Evolutionary conservation across 768 basidiomycete genomes (phyloP).

Genomic region (Psilocybe subaeruginosa): DNA sequence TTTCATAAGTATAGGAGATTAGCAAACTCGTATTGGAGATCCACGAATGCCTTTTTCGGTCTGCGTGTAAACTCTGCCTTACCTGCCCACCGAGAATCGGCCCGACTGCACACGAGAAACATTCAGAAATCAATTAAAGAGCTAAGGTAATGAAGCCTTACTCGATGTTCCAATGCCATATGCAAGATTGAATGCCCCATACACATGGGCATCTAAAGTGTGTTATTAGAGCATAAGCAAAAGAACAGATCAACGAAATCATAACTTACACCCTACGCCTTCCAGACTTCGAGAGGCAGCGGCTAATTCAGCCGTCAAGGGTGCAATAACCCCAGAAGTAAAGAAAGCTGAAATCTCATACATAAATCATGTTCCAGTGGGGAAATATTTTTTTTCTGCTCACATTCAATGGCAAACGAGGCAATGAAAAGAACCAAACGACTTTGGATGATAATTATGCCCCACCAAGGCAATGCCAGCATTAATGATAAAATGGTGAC

Average conservation of each 20-base stretch:
- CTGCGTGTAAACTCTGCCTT: slow-evolving; percentile 9
- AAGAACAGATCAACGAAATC: not conserved
- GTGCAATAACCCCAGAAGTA: slow-evolving; percentile 58
- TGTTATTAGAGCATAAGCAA: too few species aligned
- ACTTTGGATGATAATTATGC: slow-evolving; percentile 48
- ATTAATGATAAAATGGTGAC: slow-evolving; percentile 49
- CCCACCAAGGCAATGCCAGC: slow-evolving; percentile 67
- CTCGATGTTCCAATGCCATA: slow-evolving; percentile 67
- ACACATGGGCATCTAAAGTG: slow-evolving; percentile 67
- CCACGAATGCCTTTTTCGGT: not conserved
- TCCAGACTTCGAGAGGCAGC: slow-evolving; percentile 55
- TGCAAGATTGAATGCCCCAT: slow-evolving; percentile 74
- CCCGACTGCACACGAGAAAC: slow-evolving; percentile 48
- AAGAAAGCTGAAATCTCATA: slow-evolving; percentile 53
- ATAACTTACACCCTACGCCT: slow-evolving; percentile 67
- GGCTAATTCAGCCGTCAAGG: slow-evolving; percentile 70
- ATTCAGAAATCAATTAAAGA: not conserved
- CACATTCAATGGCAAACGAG: slow-evolving; percentile 57
- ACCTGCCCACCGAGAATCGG: slow-evolving; percentile 74
- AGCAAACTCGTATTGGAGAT: not conserved
- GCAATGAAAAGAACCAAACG: slow-evolving; percentile 52
- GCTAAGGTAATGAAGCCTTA: slow-evolving; percentile 26
- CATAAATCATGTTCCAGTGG: not conserved
- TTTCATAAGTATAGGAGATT: slow-evolving; percentile 22
- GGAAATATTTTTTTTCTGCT: slow-evolving; percentile 16